Base-by-base conservation (phyloP, 441 rosid species). In the Francoa sonchifolia region DNA sequence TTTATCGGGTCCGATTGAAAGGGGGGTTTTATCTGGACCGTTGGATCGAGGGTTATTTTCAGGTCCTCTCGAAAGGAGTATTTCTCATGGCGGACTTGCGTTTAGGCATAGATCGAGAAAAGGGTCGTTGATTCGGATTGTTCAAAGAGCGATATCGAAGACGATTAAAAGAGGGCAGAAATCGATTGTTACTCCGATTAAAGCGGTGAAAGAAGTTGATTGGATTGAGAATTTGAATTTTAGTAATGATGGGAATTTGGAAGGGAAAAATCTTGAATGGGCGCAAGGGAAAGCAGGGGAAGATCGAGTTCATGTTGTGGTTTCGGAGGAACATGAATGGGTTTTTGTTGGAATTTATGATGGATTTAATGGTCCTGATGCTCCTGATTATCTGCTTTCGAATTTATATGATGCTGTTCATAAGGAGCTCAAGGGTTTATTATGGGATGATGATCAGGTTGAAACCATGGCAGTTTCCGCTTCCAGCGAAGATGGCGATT, bases 11-110 rank as follows among this genome's bases (percentile, higher is more conserved):
- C 31, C 44, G 29, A 11, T 21, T 13, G 21, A 23, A 17, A 21
- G 19, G 18, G 19, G 83, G 13, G 70, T 79, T 58, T 63, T 74
- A 76, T 32, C 35, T 7, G 35, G 35, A 1, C 35, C 35, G 35
- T 17, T 32, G 40, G 51, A 47, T 34, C 51, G 51, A 15, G 51
- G 22, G 31, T 21, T 47, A 25, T 47, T 47, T 41, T 47, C 51
- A 19, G 51, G 51, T n/a, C 51, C 42, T 1, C n/a, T 47, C 19
- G 51, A 47, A 8, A 34, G 36, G 40, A 38, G 51, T 2, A 31
- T 31, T 29, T 16, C 32, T 7, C 35, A 32, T 32, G 35, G 35
- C 16, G 35, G 35, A 3, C 5, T 32, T 14, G 35, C 16, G 3
- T 17, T 32, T 6, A 32, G 5, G 16, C 16, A 11, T 7, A 32